Percentiles rank a stretch among this genome's conserved stretches.
phyloP scores from a whole-genome alignment of 2,329 filamentous ascomycete genomes.

The Beauveria sp. region DNA sequence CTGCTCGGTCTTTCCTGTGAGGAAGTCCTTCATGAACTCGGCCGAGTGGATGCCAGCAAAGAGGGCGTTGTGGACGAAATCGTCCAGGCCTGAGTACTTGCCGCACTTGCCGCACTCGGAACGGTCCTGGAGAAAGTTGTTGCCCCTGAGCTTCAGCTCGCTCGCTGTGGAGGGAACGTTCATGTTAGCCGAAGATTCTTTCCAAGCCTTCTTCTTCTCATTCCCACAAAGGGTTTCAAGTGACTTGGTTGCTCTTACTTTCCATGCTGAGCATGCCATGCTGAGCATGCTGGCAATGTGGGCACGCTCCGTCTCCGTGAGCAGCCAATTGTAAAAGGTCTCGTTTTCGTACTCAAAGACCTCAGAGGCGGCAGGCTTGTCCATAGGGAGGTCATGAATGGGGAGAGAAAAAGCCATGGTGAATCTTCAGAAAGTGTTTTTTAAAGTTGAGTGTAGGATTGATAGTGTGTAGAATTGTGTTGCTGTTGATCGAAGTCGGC shows the following conservation, averaged over 20 bases:
- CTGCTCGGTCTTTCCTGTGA: neutral
- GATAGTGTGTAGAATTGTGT: neutral
- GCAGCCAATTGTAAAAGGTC: slow-evolving; percentile 2
- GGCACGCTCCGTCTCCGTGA: slow-evolving; percentile 1
- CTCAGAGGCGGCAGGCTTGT: neutral
- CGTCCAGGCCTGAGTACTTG: slow-evolving; percentile 10
- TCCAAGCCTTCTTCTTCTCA: no score
- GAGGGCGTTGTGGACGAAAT: slow-evolving; percentile 11
- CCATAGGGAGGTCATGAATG: neutral
- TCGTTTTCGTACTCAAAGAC: neutral
- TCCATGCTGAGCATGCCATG: slow-evolving; percentile 6
- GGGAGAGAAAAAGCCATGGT: slow-evolving; percentile 3
- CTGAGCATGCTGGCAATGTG: slow-evolving; percentile 9
- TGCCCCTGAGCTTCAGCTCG: neutral
- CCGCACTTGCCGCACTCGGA: slow-evolving; percentile 6
- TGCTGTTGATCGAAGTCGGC: neutral
- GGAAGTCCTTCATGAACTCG: slow-evolving; percentile 8
- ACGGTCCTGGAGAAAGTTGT: slow-evolving; percentile 7
- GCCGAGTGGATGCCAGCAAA: slow-evolving; percentile 9
- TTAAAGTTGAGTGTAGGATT: neutral
- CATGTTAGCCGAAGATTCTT: neutral
- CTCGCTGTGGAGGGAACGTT: neutral
- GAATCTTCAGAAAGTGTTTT: neutral
- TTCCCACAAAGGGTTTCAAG: neutral
- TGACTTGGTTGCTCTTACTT: neutral